A percentile compares a stretch with the other conserved stretches of the same genome.
Evolutionary conservation across 75 land plant species (phyloP).

Genomic region (Cryptomeria japonica): DNA sequence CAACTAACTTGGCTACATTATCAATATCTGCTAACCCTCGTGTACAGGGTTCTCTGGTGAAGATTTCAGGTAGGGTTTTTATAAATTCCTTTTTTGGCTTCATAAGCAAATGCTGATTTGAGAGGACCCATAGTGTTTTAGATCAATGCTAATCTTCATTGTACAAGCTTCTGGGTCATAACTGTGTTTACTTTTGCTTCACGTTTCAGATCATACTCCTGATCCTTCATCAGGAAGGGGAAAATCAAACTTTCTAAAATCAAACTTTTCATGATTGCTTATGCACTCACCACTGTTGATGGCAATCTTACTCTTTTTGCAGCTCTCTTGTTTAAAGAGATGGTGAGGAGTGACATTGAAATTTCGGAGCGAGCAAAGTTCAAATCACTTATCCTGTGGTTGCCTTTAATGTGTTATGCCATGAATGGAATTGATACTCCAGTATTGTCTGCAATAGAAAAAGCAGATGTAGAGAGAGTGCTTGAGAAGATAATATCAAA

Average conservation of each 20-base stretch:
- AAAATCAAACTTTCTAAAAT: background rate
- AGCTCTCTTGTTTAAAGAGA: conserved; percentile 51
- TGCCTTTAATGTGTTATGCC: conserved; percentile 64
- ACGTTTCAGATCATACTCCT: too few species aligned
- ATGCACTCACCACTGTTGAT: background rate
- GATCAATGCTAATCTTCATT: background rate
- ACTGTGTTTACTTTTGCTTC: too few species aligned
- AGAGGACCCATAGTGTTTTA: conserved; percentile 3
- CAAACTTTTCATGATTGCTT: conserved; percentile 5
- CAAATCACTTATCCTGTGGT: conserved; percentile 57
- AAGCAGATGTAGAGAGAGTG: conserved; percentile 44
- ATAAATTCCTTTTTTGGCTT: background rate
- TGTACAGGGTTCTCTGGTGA: conserved; percentile 72
- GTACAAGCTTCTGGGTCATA: too few species aligned
- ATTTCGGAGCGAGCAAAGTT: conserved; percentile 33
- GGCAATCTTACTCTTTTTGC: conserved; percentile 9
- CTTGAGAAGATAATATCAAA: conserved; percentile 39
- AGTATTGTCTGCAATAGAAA: conserved; percentile 41
- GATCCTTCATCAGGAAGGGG: too few species aligned
- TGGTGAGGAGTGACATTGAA: conserved; percentile 23
- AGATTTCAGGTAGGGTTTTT: conserved; percentile 59
- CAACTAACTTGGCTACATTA: conserved; percentile 49
- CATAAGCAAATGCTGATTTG: background rate
- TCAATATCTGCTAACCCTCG: conserved; percentile 72
- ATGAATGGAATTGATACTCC: conserved; percentile 57